These are phyloP conservation scores for Lagenaria siceraria DNA, from an alignment of 306 rosid species.

Conservation along the genomic window DNA sequence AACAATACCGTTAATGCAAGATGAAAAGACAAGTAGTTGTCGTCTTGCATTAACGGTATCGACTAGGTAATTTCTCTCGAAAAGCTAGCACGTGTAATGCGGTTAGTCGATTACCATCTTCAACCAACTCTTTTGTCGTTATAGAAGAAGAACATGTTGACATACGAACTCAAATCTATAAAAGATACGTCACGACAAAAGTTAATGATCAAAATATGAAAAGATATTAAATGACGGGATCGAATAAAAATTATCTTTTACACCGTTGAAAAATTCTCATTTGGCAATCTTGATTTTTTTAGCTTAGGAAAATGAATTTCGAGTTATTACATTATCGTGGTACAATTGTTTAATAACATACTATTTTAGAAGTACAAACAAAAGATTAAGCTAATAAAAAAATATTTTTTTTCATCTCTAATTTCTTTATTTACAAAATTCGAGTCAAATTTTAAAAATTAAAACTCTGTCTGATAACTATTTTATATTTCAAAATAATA, in stretches of 20 bases:
- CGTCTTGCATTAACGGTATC: not conserved
- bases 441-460: too few species aligned
- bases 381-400: too few species aligned
- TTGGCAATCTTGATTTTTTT: too few species aligned
- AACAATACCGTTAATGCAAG: not conserved
- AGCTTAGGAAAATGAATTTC: too few species aligned
- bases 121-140: not conserved
- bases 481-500: too few species aligned
- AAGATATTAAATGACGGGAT: not conserved
- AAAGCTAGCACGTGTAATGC: not conserved
- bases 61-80: not conserved
- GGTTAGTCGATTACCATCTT: not conserved
- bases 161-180: not conserved
- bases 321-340: too few species aligned
- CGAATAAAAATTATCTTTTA: not conserved
- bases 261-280: not conserved
- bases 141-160: not conserved
- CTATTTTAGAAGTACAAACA: too few species aligned
- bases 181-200: not conserved
- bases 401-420: too few species aligned
- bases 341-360: not conserved
- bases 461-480: too few species aligned
- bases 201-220: not conserved
- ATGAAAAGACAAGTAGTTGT: not conserved
- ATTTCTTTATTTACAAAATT: too few species aligned